Percentiles rank a stretch among this genome's conserved stretches.
These are phyloP conservation scores for Penicillium angulare DNA, from an alignment of 495 filamentous ascomycete genomes.

Conservation along the genomic window DNA sequence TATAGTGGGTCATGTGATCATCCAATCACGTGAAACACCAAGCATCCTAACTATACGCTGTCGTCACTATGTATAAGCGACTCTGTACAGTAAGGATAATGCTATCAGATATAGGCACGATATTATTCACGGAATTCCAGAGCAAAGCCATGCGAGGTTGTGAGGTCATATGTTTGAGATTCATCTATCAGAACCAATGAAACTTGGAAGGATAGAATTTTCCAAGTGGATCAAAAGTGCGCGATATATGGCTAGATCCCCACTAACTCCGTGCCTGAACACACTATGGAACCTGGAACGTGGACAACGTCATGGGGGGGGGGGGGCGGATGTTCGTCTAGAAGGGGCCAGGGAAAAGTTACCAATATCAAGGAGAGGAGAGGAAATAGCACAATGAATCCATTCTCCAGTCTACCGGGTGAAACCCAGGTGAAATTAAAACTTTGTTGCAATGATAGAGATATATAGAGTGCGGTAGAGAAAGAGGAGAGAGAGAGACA, in stretches of 20 bases:
- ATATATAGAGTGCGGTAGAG: neutral
- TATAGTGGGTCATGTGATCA: neutral
- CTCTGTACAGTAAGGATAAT: too few species aligned
- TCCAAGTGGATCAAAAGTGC: too few species aligned
- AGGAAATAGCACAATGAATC: neutral
- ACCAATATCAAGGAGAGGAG: neutral
- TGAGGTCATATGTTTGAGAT: too few species aligned
- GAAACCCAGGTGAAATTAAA: conserved; percentile 2
- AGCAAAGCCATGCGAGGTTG: too few species aligned
- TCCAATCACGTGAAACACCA: too few species aligned
- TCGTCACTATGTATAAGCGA: too few species aligned
- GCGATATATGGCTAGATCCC: neutral
- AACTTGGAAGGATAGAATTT: too few species aligned
- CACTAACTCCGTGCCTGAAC: conserved; percentile 1
- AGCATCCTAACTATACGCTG: too few species aligned
- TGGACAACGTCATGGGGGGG: conserved; percentile 6
- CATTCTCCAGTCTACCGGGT: neutral
- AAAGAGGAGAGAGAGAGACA: neutral
- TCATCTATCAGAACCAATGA: too few species aligned
- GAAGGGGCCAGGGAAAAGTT: neutral
- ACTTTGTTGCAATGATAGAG: too few species aligned
- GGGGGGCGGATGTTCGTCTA: neutral
- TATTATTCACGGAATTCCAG: too few species aligned
- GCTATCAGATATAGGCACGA: too few species aligned
- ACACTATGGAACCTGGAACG: neutral